Evolutionary conservation across 2,329 filamentous ascomycete species (phyloP).

Genomic region (Trichoderma sp.): DNA sequence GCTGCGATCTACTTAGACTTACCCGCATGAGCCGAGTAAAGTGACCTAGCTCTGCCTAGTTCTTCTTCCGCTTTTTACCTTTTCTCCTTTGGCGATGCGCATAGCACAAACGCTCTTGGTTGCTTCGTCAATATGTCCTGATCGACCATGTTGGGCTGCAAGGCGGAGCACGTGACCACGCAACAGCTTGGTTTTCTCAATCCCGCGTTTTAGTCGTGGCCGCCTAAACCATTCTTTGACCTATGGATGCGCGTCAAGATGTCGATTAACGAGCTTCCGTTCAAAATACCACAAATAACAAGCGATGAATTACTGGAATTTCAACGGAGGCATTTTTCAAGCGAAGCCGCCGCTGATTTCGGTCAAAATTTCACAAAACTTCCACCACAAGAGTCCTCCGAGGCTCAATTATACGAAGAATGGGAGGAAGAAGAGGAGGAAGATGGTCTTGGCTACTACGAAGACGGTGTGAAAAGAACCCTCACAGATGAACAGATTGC

Average conservation of each 20-base stretch:
- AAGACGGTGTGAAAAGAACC: conserved; percentile 82
- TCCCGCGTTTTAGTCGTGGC: neutral
- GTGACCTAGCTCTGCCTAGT: neutral
- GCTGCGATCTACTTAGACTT: conserved; percentile 38
- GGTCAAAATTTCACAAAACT: conserved; percentile 41
- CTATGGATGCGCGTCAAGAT: neutral
- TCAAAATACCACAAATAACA: conserved; percentile 28
- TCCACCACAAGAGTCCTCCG: conserved; percentile 24
- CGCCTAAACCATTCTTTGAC: neutral
- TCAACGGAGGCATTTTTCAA: conserved; percentile 58
- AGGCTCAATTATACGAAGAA: conserved; percentile 33
- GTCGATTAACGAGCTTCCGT: conserved; percentile 9
- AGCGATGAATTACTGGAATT: conserved; percentile 56
- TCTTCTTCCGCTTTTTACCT: neutral
- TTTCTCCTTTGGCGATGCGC: neutral
- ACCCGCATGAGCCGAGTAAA: neutral
- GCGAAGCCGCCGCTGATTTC: conserved; percentile 45
- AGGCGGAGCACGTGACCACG: neutral
- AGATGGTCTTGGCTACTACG: conserved; percentile 77
- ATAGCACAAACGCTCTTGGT: neutral
- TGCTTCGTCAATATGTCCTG: neutral
- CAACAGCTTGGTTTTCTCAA: neutral
- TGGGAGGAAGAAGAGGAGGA: conserved; percentile 45
- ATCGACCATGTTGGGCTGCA: neutral
- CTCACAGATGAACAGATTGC: conserved; percentile 87